Base-by-base conservation (phyloP, 176 grass and related monocot species). In the Triticum timopheevii region DNA sequence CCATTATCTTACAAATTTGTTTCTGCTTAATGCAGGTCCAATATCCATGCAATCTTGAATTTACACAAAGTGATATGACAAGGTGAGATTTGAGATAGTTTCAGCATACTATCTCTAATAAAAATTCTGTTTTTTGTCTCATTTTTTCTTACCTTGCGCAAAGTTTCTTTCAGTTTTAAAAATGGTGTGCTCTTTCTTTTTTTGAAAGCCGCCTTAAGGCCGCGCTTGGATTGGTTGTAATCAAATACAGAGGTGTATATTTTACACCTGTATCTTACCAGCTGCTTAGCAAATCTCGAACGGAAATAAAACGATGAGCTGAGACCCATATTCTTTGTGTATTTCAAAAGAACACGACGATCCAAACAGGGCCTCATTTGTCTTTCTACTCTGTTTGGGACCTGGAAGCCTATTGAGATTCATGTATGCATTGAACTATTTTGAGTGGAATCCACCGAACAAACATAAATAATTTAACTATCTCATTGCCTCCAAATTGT, bases 1-100 rank as follows among this genome's bases (percentile, higher is more conserved):
- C n/a, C 73, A 19, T 70, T 79, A 13, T 86, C 19, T 94, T 68
- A 86, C 81, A 44, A 19, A 49, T 80, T 69, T 92, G 77, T 34
- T 92, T 45, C 52, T 80, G 64, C 62, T 65, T 85, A n/a, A 65
- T 96, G 80, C 92, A 99, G 97, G 94, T 99, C 83, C 92, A 96
- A 54, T 99, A 99, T 84, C 97, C 97, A 67, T 93, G 80, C 90
- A 96, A 91, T 87, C 77, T 90, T 84, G 94, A 92, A 82, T 90
- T 94, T 82, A 93, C 69, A 39, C 87, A 99, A 88, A 89, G 56
- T 85, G 94, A 89, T 83, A 87, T 79, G 69, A 79, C 92, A 81
- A 86, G 88, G 97, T 98, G 83, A 94, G 76, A 79, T 79, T 42
- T 87, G 24, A 9, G 4, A 58, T 75, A 82, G 15, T 82, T 88